A percentile compares a stretch with the other conserved stretches of the same genome.
These are phyloP conservation scores for Petunia hybrid DNA, from an alignment of 305 asterid species.

Conservation along the genomic window DNA sequence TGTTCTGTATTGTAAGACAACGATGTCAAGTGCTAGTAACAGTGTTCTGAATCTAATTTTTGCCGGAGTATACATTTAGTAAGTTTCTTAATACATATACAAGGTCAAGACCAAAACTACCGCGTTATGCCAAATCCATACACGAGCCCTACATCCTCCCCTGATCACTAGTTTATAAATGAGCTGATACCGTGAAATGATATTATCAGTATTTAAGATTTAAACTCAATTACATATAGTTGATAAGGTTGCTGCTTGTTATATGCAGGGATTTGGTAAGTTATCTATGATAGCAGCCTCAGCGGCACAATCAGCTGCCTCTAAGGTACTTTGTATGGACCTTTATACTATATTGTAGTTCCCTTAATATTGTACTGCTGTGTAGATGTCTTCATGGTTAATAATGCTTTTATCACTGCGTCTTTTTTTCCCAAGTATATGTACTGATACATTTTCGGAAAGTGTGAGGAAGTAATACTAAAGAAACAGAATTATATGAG, in stretches of 20 bases:
- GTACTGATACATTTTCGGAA: neutral
- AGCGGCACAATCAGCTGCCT: slow-evolving; percentile 79
- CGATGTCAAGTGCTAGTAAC: too few species aligned
- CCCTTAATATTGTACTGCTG: neutral
- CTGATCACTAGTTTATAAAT: slow-evolving; percentile 10
- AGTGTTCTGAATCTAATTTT: too few species aligned
- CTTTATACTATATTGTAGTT: slow-evolving; percentile 13
- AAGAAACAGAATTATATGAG: neutral
- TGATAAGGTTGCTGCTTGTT: slow-evolving; percentile 25
- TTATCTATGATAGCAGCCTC: slow-evolving; percentile 80
- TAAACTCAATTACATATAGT: slow-evolving; percentile 10
- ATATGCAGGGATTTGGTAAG: slow-evolving; percentile 71
- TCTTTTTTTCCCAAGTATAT: neutral
- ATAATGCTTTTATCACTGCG: neutral
- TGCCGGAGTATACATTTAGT: too few species aligned
- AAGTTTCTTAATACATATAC: too few species aligned
- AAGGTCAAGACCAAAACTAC: too few species aligned
- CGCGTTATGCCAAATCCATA: too few species aligned
- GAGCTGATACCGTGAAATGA: neutral
- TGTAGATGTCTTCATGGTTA: slow-evolving; percentile 17
- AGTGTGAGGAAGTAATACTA: neutral
- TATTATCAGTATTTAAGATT: neutral
- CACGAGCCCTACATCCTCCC: too few species aligned
- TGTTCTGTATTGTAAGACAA: too few species aligned
- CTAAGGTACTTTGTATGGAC: slow-evolving; percentile 55